Base-by-base conservation (phyloP, 305 asterid genomes). In the Rubia peregrina region DNA sequence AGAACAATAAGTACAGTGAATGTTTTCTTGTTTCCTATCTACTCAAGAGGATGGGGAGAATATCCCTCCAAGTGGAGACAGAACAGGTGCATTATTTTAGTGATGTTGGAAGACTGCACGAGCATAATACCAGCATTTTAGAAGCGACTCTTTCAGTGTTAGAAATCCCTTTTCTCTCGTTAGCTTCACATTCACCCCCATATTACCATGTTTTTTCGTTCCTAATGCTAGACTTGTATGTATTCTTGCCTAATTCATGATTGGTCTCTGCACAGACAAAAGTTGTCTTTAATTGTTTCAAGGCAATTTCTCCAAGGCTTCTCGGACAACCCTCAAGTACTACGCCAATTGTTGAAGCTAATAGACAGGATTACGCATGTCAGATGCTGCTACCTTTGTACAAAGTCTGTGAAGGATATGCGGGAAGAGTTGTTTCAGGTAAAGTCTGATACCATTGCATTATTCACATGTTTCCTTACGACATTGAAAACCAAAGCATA, bases 361-460 rank as follows among this genome's bases (percentile, higher is more conserved):
- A 81, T 74, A 19, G 55, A 71, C 86, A 82, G 59, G 77, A 83
- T 76, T 87, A 83, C 55, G 92, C 95, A 8, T 87, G 86, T 80
- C 96, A 82, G 70, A 72, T 94, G 76, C 66, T 94, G 78, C 75
- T 87, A 73, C 99, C 99, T 63, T 70, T 94, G 65, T 91, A 88
- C 84, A 87, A 88, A 87, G 89, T 87, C 57, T 83, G 83, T 61
- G 94, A 91, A 85, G 97, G 94, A 61, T 87, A 70, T 70, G 85
- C 98, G 1, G 99, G 99, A 71, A 82, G 78, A 80, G 84, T 86
- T 71, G 66, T 94, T 76, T 75, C 95, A 74, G 99, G 99, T 94
- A 76, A 83, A 51, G 43, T 68, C 10, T 21, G n/a, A 61, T 30
- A 3, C 19, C 43, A 7, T 67, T 46, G 14, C 36, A 24, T 38